A percentile compares a stretch with the other conserved stretches of the same genome.
Conservation (phyloP, 768 basidiomycete genomes). For the Leccinum ochraceum region DNA sequence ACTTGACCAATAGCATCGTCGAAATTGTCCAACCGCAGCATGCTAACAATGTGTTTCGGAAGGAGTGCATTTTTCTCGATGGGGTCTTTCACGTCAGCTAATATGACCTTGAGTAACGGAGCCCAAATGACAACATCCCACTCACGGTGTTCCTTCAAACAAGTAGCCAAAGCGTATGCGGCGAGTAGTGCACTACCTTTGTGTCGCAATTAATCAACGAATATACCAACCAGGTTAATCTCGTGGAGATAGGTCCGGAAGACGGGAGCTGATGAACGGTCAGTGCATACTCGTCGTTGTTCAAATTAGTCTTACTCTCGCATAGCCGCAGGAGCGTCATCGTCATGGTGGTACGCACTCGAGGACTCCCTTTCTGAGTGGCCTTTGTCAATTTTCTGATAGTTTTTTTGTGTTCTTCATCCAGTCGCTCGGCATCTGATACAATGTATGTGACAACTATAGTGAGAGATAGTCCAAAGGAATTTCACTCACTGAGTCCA, state of each 20-base stretch:
- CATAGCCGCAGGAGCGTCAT: constrained; percentile 25
- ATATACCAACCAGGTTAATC: constrained; percentile 5
- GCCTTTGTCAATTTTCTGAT: constrained; percentile 14
- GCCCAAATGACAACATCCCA: not conserved
- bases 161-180: constrained; percentile 22
- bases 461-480: not conserved
- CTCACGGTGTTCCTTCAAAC: constrained; percentile 19
- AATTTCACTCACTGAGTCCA: constrained; percentile 18
- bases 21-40: constrained; percentile 26
- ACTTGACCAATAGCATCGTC: constrained; percentile 26
- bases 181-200: constrained; percentile 21
- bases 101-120: not conserved
- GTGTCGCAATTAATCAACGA: constrained; percentile 18
- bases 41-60: constrained; percentile 16
- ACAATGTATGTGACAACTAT: not conserved
- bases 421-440: constrained; percentile 12
- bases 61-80: constrained; percentile 8
- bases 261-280: constrained; percentile 5
- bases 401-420: constrained; percentile 3
- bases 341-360: constrained; percentile 25
- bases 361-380: not conserved
- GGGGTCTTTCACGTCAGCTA: constrained; percentile 16
- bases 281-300: not conserved
- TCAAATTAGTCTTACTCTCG: constrained; percentile 14
- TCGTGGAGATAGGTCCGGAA: constrained; percentile 15